A percentile compares a stretch with the other conserved stretches of the same genome.
Evolutionary conservation across 2,329 filamentous ascomycete genomes (phyloP).

Genomic region (Fonsecaea nubica): DNA sequence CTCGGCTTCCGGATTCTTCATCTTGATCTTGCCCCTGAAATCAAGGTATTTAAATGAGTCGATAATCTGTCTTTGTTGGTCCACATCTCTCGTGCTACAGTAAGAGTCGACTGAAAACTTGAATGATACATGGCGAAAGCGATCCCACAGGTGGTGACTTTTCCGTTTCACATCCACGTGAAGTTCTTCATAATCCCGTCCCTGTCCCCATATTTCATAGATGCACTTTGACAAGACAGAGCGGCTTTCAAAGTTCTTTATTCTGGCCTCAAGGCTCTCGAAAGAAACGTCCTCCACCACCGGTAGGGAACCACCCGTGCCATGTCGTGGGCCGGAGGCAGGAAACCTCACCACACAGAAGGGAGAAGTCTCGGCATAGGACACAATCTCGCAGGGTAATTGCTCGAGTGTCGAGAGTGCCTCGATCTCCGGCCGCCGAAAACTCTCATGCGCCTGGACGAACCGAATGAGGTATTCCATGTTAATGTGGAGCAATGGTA

Average conservation of each 20-base stretch:
- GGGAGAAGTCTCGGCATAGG: conserved; percentile 77
- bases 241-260: conserved; percentile 71
- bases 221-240: conserved; percentile 83
- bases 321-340: not conserved
- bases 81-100: conserved; percentile 70
- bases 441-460: conserved; percentile 87
- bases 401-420: conserved; percentile 70
- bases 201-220: conserved; percentile 86
- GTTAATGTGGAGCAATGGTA: not conserved
- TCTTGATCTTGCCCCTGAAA: conserved; percentile 77
- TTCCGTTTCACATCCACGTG: conserved; percentile 68
- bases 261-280: conserved; percentile 64
- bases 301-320: not conserved
- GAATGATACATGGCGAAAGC: conserved; percentile 72
- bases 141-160: conserved; percentile 69
- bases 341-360: conserved; percentile 77
- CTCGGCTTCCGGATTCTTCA: conserved; percentile 74
- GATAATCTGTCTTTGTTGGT: conserved; percentile 75
- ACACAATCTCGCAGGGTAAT: conserved; percentile 73
- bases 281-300: not conserved
- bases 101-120: conserved; percentile 86
- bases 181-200: conserved; percentile 66
- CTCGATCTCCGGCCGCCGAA: conserved; percentile 82
- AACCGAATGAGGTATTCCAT: conserved; percentile 88
- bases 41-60: conserved; percentile 79